phyloP scores from a whole-genome alignment of 208 protist species.

The Leishmania martiniquensis region DNA sequence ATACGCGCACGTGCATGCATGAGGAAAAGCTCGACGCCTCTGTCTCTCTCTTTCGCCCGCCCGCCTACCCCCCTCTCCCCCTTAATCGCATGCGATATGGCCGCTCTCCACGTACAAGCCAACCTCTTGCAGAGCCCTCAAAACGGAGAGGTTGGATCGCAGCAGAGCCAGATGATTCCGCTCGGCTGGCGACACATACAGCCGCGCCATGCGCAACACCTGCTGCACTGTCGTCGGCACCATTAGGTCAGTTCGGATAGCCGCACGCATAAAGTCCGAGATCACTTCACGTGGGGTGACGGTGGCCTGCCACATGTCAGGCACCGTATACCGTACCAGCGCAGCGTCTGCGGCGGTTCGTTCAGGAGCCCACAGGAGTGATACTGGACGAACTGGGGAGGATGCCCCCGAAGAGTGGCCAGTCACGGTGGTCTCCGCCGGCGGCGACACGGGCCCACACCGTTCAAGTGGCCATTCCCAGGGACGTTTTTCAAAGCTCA shows the following conservation, averaged over 20 bases:
- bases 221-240: constrained; percentile 72
- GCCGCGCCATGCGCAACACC: constrained; percentile 69
- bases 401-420: neutral
- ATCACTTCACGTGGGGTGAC: constrained; percentile 72
- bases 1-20: neutral
- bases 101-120: constrained; percentile 54
- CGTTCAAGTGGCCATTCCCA: neutral
- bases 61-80: no score
- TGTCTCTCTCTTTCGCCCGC: neutral
- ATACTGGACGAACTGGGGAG: constrained; percentile 19
- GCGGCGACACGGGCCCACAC: neutral
- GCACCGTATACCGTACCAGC: constrained; percentile 17
- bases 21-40: neutral
- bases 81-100: constrained; percentile 20
- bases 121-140: constrained; percentile 47
- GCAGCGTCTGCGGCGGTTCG: neutral
- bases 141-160: constrained; percentile 60
- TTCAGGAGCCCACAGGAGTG: constrained; percentile 23
- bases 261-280: constrained; percentile 77
- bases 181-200: constrained; percentile 73
- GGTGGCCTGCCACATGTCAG: constrained; percentile 30
- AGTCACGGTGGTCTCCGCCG: neutral
- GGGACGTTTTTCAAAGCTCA: constrained; percentile 7
- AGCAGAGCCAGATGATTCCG: constrained; percentile 66
- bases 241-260: constrained; percentile 52